A percentile compares a stretch with the other conserved stretches of the same genome.
phyloP scores from a whole-genome alignment of 148 eudicot species.

The Fagopyrum homotropicum region DNA sequence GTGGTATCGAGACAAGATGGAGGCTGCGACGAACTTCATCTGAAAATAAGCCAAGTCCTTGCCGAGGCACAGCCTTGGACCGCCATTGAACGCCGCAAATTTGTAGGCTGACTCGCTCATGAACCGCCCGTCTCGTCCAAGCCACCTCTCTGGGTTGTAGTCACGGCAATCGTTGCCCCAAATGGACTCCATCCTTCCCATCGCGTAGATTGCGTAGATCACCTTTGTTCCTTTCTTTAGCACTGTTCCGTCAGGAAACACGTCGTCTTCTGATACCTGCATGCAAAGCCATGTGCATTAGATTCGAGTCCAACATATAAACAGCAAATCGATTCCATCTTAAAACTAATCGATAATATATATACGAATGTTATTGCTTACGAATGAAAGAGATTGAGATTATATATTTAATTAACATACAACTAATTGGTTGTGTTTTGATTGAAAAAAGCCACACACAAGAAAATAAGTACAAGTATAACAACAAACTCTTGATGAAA shows the following conservation, averaged over 20 bases:
- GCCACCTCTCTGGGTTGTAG: constrained; percentile 89
- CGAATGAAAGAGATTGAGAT: too few relatives aligned
- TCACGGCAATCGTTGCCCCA: constrained; percentile 95
- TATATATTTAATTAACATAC: too few relatives aligned
- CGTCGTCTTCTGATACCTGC: constrained; percentile 76
- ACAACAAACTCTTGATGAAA: too few relatives aligned
- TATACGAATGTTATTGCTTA: too few relatives aligned
- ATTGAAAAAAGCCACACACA: too few relatives aligned
- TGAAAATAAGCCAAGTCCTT: constrained; percentile 96
- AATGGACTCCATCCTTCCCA: constrained; percentile 93
- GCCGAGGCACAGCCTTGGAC: constrained; percentile 90
- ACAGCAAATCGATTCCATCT: too few relatives aligned
- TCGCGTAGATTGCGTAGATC: constrained; percentile 77
- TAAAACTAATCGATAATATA: too few relatives aligned
- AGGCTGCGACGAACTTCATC: constrained; percentile 88
- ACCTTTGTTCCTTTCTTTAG: constrained; percentile 87
- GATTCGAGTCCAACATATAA: too few relatives aligned
- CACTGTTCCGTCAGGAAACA: constrained; percentile 82
- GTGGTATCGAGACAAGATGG: constrained; percentile 58
- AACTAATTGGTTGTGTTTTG: too few relatives aligned
- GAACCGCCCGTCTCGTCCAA: constrained; percentile 58
- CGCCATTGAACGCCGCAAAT: constrained; percentile 89
- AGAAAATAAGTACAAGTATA: too few relatives aligned
- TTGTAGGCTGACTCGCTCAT: constrained; percentile 93
- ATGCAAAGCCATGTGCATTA: too few relatives aligned